Percentiles rank a stretch among this genome's conserved stretches.
These are phyloP conservation scores for Hexamita inflata DNA, from an alignment of 208 protist species.

Conservation along the genomic window DNA sequence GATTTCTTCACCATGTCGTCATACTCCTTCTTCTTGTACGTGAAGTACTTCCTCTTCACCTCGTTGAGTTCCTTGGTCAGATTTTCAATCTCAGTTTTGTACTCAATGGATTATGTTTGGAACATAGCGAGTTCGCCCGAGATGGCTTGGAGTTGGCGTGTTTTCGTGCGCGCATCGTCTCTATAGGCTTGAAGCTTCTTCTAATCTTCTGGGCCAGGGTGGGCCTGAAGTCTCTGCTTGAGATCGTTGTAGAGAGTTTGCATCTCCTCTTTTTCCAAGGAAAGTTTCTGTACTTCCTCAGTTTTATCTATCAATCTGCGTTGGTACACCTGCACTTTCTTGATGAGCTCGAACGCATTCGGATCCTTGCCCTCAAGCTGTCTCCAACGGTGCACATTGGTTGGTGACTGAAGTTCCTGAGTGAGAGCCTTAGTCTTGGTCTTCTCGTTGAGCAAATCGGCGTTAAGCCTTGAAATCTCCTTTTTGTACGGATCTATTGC, in stretches of 20 bases:
- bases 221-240: conserved; percentile 17
- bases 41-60: conserved; percentile 31
- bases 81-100: conserved; percentile 20
- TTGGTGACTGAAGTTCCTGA: conserved; percentile 82
- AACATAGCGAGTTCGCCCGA: conserved; percentile 22
- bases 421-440: conserved; percentile 65
- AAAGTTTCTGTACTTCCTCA: conserved; percentile 54
- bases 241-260: conserved; percentile 31
- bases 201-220: conserved; percentile 30
- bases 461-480: conserved; percentile 62
- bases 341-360: conserved; percentile 71
- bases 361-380: conserved; percentile 76
- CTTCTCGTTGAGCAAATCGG: conserved; percentile 66
- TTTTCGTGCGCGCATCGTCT: not conserved
- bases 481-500: conserved; percentile 64
- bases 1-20: not conserved
- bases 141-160: conserved; percentile 15
- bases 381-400: conserved; percentile 91
- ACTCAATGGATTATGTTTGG: not conserved
- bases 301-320: conserved; percentile 74
- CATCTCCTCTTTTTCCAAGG: conserved; percentile 32
- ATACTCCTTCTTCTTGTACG: conserved; percentile 22
- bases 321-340: conserved; percentile 88
- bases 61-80: conserved; percentile 24
- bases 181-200: conserved; percentile 19